Percentiles rank a stretch among this genome's conserved stretches.
These are phyloP conservation scores for Alternaria gaisen DNA, from an alignment of 2,329 filamentous ascomycete species.

Conservation along the genomic window DNA sequence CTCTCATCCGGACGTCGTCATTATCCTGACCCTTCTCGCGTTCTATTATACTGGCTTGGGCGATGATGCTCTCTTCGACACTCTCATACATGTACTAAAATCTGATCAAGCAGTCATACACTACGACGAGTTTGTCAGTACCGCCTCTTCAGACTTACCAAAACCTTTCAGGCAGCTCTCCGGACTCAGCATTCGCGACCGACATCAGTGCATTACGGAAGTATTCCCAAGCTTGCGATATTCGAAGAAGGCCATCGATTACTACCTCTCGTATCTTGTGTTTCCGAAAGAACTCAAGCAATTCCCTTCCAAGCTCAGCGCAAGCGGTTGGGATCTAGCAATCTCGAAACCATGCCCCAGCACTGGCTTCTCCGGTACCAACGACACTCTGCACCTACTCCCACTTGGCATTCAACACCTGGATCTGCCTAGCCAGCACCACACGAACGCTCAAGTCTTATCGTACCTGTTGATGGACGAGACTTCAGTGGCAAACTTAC, in stretches of 20 bases:
- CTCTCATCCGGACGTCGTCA: constrained; percentile 72
- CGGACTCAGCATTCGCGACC: constrained; percentile 57
- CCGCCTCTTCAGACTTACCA: constrained; percentile 35
- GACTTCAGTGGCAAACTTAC: constrained; percentile 42
- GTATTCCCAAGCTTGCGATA: constrained; percentile 65
- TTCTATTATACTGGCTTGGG: constrained; percentile 72
- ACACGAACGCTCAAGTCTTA: constrained; percentile 75
- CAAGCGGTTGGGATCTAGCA: constrained; percentile 74
- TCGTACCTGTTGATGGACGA: constrained; percentile 63
- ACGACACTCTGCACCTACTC: constrained; percentile 67
- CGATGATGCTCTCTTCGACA: constrained; percentile 59
- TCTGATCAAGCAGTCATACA: constrained; percentile 63
- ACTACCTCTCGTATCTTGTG: constrained; percentile 66
- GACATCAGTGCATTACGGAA: constrained; percentile 54
- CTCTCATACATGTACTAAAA: constrained; percentile 59
- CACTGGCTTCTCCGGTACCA: constrained; percentile 76
- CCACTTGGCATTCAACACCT: constrained; percentile 66
- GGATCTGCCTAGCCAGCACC: constrained; percentile 63
- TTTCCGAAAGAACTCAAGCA: constrained; percentile 71
- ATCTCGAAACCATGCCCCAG: constrained; percentile 58
- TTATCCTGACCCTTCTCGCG: constrained; percentile 70
- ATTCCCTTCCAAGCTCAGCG: constrained; percentile 69
- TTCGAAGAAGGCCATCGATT: constrained; percentile 67
- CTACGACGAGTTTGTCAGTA: constrained; percentile 61
- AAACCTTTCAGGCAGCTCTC: constrained; percentile 51